Evolutionary conservation across 1,284 basidiomycete species (phyloP), one percentile per base, ranked within the genome.

Genomic region (Lentinus polychrous): DNA sequence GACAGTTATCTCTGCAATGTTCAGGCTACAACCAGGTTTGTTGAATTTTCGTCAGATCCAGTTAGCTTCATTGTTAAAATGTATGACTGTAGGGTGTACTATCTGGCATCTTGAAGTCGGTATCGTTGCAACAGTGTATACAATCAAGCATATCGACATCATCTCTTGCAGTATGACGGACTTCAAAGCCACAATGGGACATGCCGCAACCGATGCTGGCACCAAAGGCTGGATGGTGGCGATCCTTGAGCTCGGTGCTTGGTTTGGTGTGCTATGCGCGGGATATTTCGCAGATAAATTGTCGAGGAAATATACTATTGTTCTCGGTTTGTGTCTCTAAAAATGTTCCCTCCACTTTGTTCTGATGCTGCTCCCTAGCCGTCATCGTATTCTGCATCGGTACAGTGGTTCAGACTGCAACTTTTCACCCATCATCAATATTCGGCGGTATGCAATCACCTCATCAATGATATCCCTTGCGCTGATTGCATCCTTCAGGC

Each of bases 221-320:
- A 74, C 69, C 32, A 79, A 83, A 64, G 83, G 83, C 2, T 85
- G 83, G 83, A 68, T 85, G 7, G 81, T 84, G 2, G 68, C 82
- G 36, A 81, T 86, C 55, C 71, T 85, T 18, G 83, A 85, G 63
- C 70, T 84, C 14, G 82, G 82, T 50, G 83, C 83, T 15, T 86
- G 83, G 83, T 70, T 81, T 52, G 83, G 83, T 52, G 82, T 83
- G n/a, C 73, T 85, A 20, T 64, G 74, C 51, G 81, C 81, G 22
- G 83, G 82, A 34, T 80, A 78, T 57, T 67, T 86, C 46, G 81
- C 81, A n/a, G 86, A 88, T 57, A 79, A 74, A 60, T 62, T 86
- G 27, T 86, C 83, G 11, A 71, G 86, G 43, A 85, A 85, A 61
- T 83, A 80, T 57, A 83, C 83, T 1, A 85, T 85, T 54, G 66